phyloP scores from a whole-genome alignment of 2,329 filamentous ascomycete genomes.

The Neonectria ditissima region DNA sequence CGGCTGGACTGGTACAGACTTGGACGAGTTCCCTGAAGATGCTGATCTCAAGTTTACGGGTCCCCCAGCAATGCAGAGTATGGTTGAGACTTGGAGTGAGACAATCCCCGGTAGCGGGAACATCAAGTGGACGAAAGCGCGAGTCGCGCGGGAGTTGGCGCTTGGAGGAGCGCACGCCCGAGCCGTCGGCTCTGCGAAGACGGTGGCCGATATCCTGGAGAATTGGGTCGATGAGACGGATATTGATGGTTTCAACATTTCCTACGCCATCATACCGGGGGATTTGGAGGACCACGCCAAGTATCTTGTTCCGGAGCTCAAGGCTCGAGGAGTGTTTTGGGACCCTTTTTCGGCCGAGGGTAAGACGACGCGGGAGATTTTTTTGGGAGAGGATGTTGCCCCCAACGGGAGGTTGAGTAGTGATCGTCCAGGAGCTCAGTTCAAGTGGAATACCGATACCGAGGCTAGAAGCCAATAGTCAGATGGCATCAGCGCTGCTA shows the following conservation, averaged over 20 bases:
- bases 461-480: too few species aligned
- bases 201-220: slow-evolving; percentile 22
- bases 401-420: too few species aligned
- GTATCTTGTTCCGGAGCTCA: slow-evolving; percentile 20
- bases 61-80: slow-evolving; percentile 52
- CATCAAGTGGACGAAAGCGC: slow-evolving; percentile 65
- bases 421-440: too few species aligned
- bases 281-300: slow-evolving; percentile 22
- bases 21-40: slow-evolving; percentile 56
- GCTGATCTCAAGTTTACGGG: slow-evolving; percentile 58
- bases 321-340: too few species aligned
- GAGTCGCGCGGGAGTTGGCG: slow-evolving; percentile 48
- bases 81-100: slow-evolving; percentile 28
- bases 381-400: too few species aligned
- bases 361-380: too few species aligned
- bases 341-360: too few species aligned
- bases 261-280: slow-evolving; percentile 50
- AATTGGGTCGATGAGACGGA: slow-evolving; percentile 16
- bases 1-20: slow-evolving; percentile 59
- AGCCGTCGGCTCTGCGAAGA: slow-evolving; percentile 10
- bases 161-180: too few species aligned
- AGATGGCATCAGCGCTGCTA: too few species aligned
- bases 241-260: slow-evolving; percentile 28
- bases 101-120: slow-evolving; percentile 29
- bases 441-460: too few species aligned